Percentiles rank a stretch among this genome's conserved stretches.
Evolutionary conservation across 768 basidiomycete genomes (phyloP).

Genomic region (Suillus sp.): DNA sequence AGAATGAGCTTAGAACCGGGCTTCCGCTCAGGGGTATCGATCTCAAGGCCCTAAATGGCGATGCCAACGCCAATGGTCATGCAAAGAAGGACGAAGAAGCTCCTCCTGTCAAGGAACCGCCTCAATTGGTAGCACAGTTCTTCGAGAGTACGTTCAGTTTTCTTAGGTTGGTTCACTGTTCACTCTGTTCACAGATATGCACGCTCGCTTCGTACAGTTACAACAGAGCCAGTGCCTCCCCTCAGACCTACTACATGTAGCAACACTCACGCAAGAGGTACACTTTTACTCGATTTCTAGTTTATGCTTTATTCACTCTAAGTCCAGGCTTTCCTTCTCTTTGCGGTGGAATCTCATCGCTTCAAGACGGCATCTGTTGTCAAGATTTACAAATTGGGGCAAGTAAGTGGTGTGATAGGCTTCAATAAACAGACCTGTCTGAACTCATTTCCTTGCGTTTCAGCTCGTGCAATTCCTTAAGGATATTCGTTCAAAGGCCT

Average conservation of each 20-base stretch:
- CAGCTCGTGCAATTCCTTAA: conserved; percentile 74
- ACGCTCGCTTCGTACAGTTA: conserved; percentile 49
- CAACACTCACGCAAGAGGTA: conserved; percentile 76
- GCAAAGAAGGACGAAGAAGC: conserved; percentile 73
- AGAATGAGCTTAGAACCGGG: conserved; percentile 70
- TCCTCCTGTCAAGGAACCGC: conserved; percentile 63
- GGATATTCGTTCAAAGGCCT: conserved; percentile 54
- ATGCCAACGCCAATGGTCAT: conserved; percentile 45
- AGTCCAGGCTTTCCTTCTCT: conserved; percentile 67
- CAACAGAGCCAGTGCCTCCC: conserved; percentile 43
- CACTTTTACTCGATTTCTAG: background rate
- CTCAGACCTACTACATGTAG: conserved; percentile 68
- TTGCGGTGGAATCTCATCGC: conserved; percentile 67
- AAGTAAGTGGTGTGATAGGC: conserved; percentile 44
- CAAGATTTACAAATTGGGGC: conserved; percentile 73
- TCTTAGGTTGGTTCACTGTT: background rate
- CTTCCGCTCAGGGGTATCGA: conserved; percentile 68
- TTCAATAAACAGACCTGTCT: background rate
- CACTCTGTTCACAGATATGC: conserved; percentile 47
- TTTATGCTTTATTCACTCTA: conserved; percentile 9
- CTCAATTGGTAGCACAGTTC: conserved; percentile 52
- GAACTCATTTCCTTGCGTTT: conserved; percentile 8
- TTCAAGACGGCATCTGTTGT: conserved; percentile 72
- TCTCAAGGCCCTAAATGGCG: conserved; percentile 35
- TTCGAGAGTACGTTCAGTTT: conserved; percentile 56